Conservation (phyloP, 1,284 basidiomycete genomes). For the Pseudozyma flocculosa region DNA sequence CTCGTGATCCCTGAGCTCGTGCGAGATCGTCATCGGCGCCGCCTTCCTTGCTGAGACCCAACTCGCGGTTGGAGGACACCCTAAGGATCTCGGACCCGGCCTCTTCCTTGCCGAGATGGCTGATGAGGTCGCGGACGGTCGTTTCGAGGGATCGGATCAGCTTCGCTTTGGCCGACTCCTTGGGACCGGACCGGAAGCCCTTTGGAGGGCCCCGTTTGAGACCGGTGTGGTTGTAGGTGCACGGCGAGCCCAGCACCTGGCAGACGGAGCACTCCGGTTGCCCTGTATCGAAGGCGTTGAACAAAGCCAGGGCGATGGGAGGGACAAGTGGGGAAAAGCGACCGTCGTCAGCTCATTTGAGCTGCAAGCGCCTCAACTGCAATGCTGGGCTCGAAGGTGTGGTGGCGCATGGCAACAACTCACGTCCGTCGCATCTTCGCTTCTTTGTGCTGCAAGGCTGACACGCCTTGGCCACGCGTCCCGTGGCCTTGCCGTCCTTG, state of each 20-base stretch:
- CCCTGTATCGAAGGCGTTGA: too few species aligned
- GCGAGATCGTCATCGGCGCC: too few species aligned
- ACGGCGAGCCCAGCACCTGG: conserved; percentile 39
- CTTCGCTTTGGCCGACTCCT: conserved; percentile 42
- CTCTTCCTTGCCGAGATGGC: conserved; percentile 37
- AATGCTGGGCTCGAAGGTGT: too few species aligned
- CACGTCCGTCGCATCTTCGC: conserved; percentile 46
- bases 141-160: conserved; percentile 45
- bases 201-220: conserved; percentile 49
- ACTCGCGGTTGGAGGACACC: conserved; percentile 33
- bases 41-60: conserved; percentile 2
- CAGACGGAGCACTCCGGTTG: conserved; percentile 49
- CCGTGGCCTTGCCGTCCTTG: conserved; percentile 13
- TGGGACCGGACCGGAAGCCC: conserved; percentile 46
- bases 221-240: conserved; percentile 43
- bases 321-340: too few species aligned
- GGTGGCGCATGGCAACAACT: conserved; percentile 2
- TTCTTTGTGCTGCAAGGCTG: conserved; percentile 47
- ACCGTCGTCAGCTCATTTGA: too few species aligned
- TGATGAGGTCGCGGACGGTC: conserved; percentile 43
- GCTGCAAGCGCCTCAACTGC: too few species aligned
- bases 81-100: conserved; percentile 37
- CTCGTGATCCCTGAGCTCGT: too few species aligned
- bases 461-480: conserved; percentile 44
- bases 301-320: too few species aligned